phyloP scores from a whole-genome alignment of 352 stramenopile species.

The Elongisporangium prolatum region DNA sequence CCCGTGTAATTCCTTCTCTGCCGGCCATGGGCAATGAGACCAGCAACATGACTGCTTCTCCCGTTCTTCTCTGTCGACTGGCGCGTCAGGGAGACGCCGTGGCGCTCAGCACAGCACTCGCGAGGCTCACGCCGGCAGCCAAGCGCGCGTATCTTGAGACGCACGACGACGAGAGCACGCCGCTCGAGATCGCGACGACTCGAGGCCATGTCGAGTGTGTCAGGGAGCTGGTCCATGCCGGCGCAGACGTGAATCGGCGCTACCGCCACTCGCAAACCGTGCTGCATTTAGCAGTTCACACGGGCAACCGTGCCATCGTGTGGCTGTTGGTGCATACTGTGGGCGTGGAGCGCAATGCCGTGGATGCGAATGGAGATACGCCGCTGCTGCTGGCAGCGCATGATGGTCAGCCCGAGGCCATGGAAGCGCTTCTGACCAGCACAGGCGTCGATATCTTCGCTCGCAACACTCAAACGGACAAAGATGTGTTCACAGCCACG shows the following conservation, averaged over 20 bases:
- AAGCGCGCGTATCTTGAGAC: conserved; percentile 39
- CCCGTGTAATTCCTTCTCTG: not conserved
- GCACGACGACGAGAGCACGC: conserved; percentile 41
- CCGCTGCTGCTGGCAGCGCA: conserved; percentile 32
- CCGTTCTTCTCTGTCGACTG: conserved; percentile 33
- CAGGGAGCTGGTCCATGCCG: conserved; percentile 30
- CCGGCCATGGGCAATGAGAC: not conserved
- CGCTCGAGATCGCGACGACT: conserved; percentile 36
- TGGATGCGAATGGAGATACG: conserved; percentile 28
- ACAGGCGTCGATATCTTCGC: not conserved
- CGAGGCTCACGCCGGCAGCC: conserved; percentile 31
- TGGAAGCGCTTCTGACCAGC: not conserved
- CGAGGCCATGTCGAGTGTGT: conserved; percentile 43
- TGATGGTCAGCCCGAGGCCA: conserved; percentile 18
- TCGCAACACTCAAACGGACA: not conserved
- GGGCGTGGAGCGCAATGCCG: conserved; percentile 24
- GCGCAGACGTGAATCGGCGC: conserved; percentile 43
- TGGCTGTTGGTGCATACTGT: conserved; percentile 33
- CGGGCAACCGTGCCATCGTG: conserved; percentile 31
- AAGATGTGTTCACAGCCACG: not conserved
- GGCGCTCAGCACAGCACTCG: conserved; percentile 27
- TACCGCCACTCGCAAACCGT: conserved; percentile 44
- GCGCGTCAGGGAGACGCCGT: conserved; percentile 32
- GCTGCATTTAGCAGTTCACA: conserved; percentile 49
- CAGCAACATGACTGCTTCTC: not conserved